phyloP scores from a whole-genome alignment of 176 grass and related monocot genomes.

The Oryza nivara region DNA sequence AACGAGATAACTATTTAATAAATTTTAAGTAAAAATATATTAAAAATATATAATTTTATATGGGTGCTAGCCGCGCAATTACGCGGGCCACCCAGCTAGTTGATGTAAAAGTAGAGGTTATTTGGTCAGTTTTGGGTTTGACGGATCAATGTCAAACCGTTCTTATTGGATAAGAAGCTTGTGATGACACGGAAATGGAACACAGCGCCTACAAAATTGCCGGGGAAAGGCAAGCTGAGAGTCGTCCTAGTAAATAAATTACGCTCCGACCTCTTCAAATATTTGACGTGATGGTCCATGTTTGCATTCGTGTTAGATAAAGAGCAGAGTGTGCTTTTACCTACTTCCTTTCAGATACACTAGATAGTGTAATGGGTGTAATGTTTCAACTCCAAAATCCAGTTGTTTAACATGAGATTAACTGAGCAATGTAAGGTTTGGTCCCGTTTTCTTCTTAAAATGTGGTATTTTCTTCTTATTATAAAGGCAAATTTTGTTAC shows the following conservation, averaged over 20 bases:
- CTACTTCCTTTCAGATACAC: not conserved
- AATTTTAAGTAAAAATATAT: no score
- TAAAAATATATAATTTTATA: no score
- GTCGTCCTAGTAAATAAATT: not conserved
- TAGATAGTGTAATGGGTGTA: no score
- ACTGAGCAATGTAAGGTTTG: no score
- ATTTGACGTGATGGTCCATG: not conserved
- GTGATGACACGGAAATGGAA: not conserved
- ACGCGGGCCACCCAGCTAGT: no score
- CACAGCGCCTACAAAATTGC: not conserved
- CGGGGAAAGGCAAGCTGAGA: not conserved
- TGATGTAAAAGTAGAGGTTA: not conserved
- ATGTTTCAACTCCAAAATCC: no score
- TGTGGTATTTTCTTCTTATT: no score
- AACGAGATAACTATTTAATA: no score
- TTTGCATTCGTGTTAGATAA: not conserved
- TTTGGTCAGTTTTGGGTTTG: slow-evolving; percentile 21
- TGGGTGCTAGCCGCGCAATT: no score
- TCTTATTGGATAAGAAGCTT: not conserved
- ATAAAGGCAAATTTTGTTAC: no score
- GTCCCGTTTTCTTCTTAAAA: no score
- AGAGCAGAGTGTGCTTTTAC: not conserved
- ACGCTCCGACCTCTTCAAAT: not conserved
- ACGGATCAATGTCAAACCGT: not conserved
- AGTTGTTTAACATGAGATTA: no score